These are phyloP conservation scores for Dichomitus squalens DNA, from an alignment of 1,284 basidiomycete species.

Conservation along the genomic window DNA sequence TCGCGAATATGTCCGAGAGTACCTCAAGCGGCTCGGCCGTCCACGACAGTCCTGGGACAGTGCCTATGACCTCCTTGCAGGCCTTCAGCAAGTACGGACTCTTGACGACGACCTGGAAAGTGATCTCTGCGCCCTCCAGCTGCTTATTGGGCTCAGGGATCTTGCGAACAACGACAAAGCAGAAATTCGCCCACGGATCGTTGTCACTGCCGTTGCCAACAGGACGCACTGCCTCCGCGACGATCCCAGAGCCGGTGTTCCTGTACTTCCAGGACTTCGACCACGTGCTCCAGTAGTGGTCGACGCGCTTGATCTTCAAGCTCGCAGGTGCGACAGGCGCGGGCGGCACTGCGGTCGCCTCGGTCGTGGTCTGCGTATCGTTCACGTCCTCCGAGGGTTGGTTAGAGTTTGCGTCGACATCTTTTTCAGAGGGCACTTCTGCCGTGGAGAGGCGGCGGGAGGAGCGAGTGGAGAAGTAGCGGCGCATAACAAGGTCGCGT, in stretches of 20 bases:
- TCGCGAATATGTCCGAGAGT: not conserved
- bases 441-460: not conserved
- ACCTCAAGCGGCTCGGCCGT: conserved; percentile 55
- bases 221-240: conserved; percentile 44
- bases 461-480: not conserved
- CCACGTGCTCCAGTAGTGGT: conserved; percentile 59
- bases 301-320: conserved; percentile 49
- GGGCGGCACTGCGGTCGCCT: not conserved
- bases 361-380: not conserved
- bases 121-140: conserved; percentile 36
- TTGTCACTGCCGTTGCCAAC: conserved; percentile 35
- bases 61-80: conserved; percentile 53
- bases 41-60: conserved; percentile 60
- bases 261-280: conserved; percentile 56
- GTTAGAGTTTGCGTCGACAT: not conserved
- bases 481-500: not conserved
- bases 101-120: conserved; percentile 55
- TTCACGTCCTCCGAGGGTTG: not conserved
- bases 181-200: conserved; percentile 48
- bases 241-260: conserved; percentile 53
- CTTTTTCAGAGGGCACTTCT: not conserved
- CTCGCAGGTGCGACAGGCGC: not conserved
- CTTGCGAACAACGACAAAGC: conserved; percentile 10
- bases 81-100: conserved; percentile 56
- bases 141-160: conserved; percentile 39